phyloP scores from a whole-genome alignment of 768 basidiomycete species.

The Mycena maculata region DNA sequence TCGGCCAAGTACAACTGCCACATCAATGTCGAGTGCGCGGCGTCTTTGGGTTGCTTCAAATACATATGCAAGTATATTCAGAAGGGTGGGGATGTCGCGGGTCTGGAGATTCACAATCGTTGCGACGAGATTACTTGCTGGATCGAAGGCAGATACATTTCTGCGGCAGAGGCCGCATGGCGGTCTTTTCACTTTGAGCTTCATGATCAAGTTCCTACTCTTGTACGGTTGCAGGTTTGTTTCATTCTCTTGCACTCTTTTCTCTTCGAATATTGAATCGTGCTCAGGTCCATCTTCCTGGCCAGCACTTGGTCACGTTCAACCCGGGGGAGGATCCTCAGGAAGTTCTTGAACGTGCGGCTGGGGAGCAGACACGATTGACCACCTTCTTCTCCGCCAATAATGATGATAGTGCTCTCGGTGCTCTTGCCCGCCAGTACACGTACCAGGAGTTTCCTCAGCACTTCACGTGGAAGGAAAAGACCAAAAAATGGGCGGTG shows the following conservation, averaged over 20 bases:
- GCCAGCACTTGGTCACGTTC: neutral
- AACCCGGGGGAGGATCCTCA: neutral
- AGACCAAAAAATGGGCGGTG: constrained; percentile 4
- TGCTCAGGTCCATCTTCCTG: neutral
- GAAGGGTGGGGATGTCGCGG: neutral
- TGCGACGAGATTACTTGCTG: neutral
- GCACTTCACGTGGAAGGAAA: constrained; percentile 41
- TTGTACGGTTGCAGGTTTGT: constrained; percentile 40
- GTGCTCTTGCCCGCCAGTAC: constrained; percentile 23
- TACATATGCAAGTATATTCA: constrained; percentile 14
- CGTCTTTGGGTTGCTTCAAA: constrained; percentile 42
- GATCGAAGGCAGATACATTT: constrained; percentile 1
- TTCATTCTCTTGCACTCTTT: constrained; percentile 48
- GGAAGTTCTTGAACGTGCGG: constrained; percentile 21
- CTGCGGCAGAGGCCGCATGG: neutral
- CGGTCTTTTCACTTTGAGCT: constrained; percentile 38
- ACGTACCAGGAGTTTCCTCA: constrained; percentile 50
- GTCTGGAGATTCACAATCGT: neutral
- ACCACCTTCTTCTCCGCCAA: constrained; percentile 48
- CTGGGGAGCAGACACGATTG: constrained; percentile 36
- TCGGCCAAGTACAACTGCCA: constrained; percentile 49
- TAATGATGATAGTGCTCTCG: constrained; percentile 27
- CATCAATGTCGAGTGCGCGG: constrained; percentile 53
- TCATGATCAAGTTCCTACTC: constrained; percentile 45
- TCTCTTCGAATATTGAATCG: neutral